These are phyloP conservation scores for Rhizopus arrhizus DNA, from an alignment of 371 early-diverging fungal genomes.

Conservation along the genomic window DNA sequence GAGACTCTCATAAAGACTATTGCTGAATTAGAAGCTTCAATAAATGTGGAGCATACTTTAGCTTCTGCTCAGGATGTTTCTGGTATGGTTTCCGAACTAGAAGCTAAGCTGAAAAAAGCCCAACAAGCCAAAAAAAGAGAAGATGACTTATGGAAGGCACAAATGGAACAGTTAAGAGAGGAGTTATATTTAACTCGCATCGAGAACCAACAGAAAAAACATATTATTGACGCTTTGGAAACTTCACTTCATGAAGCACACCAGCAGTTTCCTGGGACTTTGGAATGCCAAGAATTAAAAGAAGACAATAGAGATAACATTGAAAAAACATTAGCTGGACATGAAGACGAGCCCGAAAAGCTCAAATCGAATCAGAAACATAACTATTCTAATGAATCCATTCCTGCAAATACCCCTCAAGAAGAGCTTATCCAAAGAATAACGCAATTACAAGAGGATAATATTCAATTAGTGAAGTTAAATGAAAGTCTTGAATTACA, in stretches of 20 bases:
- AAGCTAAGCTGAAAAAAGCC: slow-evolving; percentile 16
- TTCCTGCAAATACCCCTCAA: slow-evolving; percentile 9
- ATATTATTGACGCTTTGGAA: slow-evolving; percentile 12
- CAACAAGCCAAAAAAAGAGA: slow-evolving; percentile 19
- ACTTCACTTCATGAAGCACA: slow-evolving; percentile 8
- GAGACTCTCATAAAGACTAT: slow-evolving; percentile 19
- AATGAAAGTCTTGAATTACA: slow-evolving; percentile 47
- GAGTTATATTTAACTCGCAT: slow-evolving; percentile 10
- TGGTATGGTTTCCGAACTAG: slow-evolving; percentile 29
- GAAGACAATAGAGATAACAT: not conserved
- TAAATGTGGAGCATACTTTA: slow-evolving; percentile 27
- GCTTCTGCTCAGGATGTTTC: slow-evolving; percentile 22
- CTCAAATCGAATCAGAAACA: not conserved
- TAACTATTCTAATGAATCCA: not conserved
- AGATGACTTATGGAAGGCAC: slow-evolving; percentile 13
- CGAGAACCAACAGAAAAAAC: slow-evolving; percentile 15
- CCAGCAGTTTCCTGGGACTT: slow-evolving; percentile 1
- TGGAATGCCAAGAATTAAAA: not conserved
- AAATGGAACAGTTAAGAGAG: slow-evolving; percentile 13
- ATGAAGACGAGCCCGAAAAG: not conserved
- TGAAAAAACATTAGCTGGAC: not conserved
- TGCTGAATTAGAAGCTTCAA: slow-evolving; percentile 15
- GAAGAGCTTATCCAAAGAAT: slow-evolving; percentile 32
- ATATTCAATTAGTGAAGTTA: slow-evolving; percentile 35
- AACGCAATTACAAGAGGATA: slow-evolving; percentile 38